Percentiles rank a stretch among this genome's conserved stretches.
phyloP scores from a whole-genome alignment of 192 early-diverging fungal genomes.

The Rhizoclosmatium globosum region DNA sequence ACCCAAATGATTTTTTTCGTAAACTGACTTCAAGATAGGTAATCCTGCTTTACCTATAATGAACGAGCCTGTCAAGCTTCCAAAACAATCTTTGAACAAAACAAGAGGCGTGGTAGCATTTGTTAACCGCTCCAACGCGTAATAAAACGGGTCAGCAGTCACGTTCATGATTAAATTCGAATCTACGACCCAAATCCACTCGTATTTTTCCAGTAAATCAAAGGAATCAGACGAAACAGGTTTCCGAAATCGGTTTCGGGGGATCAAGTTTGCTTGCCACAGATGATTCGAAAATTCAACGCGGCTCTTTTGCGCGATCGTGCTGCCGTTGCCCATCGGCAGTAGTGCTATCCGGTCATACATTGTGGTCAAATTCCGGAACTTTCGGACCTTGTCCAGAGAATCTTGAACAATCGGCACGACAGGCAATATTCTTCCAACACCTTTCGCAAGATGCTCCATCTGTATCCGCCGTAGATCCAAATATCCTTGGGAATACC shows the following conservation, averaged over 20 bases:
- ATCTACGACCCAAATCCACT: constrained; percentile 16
- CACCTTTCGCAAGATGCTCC: background rate
- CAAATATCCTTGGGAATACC: constrained; percentile 2
- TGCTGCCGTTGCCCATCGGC: background rate
- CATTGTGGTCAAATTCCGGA: background rate
- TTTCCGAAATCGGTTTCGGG: no score
- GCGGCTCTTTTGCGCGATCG: background rate
- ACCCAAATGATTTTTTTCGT: background rate
- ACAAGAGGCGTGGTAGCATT: background rate
- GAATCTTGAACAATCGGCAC: constrained; percentile 6
- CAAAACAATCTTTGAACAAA: constrained; percentile 6
- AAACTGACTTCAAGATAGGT: background rate
- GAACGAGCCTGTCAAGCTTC: background rate
- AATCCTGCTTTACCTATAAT: background rate
- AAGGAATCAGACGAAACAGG: no score
- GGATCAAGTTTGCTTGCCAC: constrained; percentile 6
- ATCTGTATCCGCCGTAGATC: constrained; percentile 5
- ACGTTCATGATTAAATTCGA: background rate
- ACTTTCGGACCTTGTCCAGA: background rate
- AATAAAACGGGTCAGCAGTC: background rate
- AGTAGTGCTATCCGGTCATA: constrained; percentile 17
- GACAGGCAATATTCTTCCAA: background rate
- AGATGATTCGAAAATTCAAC: background rate
- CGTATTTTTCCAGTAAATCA: background rate
- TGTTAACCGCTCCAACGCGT: background rate